Evolutionary conservation across 345 rosid species (phyloP), one percentile per base, ranked within the genome.

Genomic region (Pugionium cornutum): DNA sequence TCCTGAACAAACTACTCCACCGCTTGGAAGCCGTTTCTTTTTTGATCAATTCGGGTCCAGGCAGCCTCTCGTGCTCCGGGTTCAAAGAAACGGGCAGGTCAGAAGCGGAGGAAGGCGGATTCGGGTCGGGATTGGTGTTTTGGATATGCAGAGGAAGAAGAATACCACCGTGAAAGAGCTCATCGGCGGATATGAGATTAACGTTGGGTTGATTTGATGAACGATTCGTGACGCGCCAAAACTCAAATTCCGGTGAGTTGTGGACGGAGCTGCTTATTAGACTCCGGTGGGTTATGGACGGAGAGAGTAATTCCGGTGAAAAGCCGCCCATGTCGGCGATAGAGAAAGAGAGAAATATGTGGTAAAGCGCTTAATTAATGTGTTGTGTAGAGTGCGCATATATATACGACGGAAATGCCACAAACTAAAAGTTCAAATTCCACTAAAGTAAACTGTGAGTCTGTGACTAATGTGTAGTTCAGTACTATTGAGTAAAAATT

Each of bases 1-100:
- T 87, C 73, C 78, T 84, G 73, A 87, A 85, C 11, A 85, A 77
- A 67, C 73, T 84, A 5, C 56, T 80, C 97, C 97, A 87, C 52
- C 89, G 82, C 69, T 84, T 89, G 5, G 95, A 89, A 8, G 78
- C 46, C 4, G 78, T 44, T 2, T 75, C 31, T 51, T 65, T 75
- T 8, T 65, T n/a, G 26, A 41, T 26, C 64, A 68, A 36, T 6
- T 36, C 56, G n/a, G 75, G 39, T 40, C 57, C 68, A 5, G 46
- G 53, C 7, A 34, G 18, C 2, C 62, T 7, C 8, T 61, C 58
- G 18, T 66, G 62, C 29, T 64, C 72, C 1, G 58, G 58, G 31
- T 18, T 51, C 26, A 68, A 51, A 18, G 35, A 10, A 29, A 3
- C 36, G 18, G 66, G 4, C n/a, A 62, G 35, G 47, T 78, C 67